Evolutionary conservation across 2,329 filamentous ascomycete genomes (phyloP).

Genomic region (Penicillium sp.): DNA sequence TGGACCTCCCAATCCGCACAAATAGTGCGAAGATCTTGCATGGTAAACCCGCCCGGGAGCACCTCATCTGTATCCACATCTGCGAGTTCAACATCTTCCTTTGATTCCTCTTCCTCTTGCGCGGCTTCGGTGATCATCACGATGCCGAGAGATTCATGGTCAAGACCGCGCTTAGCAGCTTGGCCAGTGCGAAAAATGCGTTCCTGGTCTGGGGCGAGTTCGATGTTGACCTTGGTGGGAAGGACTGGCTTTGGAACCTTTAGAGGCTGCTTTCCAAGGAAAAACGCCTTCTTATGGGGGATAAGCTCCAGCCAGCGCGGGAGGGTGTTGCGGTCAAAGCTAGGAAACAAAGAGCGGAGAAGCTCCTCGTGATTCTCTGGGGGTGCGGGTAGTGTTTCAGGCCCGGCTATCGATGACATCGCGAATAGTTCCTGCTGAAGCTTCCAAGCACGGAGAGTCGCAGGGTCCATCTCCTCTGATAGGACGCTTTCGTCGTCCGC

Average conservation of each 20-base stretch:
- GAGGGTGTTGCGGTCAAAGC: slow-evolving; percentile 74
- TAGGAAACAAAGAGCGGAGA: slow-evolving; percentile 78
- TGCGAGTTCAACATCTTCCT: slow-evolving; percentile 53
- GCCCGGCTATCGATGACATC: slow-evolving; percentile 49
- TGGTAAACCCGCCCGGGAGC: slow-evolving; percentile 68
- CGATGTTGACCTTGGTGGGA: slow-evolving; percentile 85
- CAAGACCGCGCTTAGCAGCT: slow-evolving; percentile 54
- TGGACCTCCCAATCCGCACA: slow-evolving; percentile 83
- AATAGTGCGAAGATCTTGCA: slow-evolving; percentile 80
- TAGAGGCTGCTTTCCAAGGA: slow-evolving; percentile 74
- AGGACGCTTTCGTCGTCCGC: slow-evolving; percentile 32
- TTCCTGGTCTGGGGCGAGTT: slow-evolving; percentile 84
- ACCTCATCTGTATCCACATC: slow-evolving; percentile 67
- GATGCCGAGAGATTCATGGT: slow-evolving; percentile 61
- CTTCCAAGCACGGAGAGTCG: slow-evolving; percentile 48
- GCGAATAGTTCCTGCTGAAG: slow-evolving; percentile 53
- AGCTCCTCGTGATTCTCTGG: slow-evolving; percentile 75
- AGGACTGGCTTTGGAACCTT: slow-evolving; percentile 82
- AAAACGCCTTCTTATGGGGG: slow-evolving; percentile 76
- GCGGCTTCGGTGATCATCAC: slow-evolving; percentile 51
- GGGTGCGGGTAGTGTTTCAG: slow-evolving; percentile 67
- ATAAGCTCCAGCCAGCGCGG: slow-evolving; percentile 83
- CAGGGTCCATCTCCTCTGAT: slow-evolving; percentile 47
- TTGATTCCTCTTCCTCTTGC: slow-evolving; percentile 55
- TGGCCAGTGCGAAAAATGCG: slow-evolving; percentile 79